phyloP scores from a whole-genome alignment of 805 yeast species.

The Wickerhamomyces xylosicus region DNA sequence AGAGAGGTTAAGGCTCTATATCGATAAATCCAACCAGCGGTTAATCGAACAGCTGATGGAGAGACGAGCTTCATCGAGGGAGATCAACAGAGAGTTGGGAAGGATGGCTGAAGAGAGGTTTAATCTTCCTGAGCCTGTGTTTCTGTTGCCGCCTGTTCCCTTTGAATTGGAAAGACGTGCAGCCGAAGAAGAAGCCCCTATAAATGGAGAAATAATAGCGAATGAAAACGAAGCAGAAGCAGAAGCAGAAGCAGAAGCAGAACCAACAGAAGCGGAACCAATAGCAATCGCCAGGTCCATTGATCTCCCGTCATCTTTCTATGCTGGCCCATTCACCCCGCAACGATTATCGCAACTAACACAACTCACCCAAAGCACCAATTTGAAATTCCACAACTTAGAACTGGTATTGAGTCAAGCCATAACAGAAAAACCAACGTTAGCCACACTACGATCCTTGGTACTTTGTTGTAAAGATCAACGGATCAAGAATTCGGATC shows the following conservation, averaged over 20 bases:
- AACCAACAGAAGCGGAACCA: background rate
- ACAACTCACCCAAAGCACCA: constrained; percentile 2
- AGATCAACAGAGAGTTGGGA: constrained; percentile 9
- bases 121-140: background rate
- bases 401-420: constrained; percentile 5
- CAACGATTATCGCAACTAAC: constrained; percentile 3
- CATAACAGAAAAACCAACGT: constrained; percentile 1
- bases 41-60: constrained; percentile 7
- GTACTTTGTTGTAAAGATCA: constrained; percentile 5
- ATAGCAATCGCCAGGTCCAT: background rate
- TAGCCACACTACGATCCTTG: background rate
- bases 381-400: constrained; percentile 6
- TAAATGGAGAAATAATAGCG: constrained; percentile 6
- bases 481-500: constrained; percentile 2
- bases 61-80: constrained; percentile 8
- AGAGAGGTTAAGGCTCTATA: constrained; percentile 8
- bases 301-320: background rate
- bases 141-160: background rate
- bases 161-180: background rate
- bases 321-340: constrained; percentile 6
- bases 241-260: too few relatives aligned
- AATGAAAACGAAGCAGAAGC: constrained; percentile 3
- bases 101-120: constrained; percentile 13
- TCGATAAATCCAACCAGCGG: constrained; percentile 11
- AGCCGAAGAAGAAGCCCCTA: background rate